phyloP scores from a whole-genome alignment of 306 rosid genomes.

The Fagus crenata region DNA sequence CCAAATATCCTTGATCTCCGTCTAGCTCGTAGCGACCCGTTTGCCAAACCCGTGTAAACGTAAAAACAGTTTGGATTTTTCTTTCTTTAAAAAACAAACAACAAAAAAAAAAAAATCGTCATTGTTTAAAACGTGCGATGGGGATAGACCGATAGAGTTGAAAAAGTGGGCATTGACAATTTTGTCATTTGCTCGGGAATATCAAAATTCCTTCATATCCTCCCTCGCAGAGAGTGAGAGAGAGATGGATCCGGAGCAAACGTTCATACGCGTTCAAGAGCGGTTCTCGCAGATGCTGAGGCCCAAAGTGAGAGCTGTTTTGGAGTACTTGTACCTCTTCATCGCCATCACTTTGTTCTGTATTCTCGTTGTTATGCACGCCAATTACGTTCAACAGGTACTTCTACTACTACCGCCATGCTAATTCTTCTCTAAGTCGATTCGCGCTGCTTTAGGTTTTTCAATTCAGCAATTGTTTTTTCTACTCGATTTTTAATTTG shows the following conservation, averaged over 20 bases:
- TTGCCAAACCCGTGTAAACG: too few species aligned
- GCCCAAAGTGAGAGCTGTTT: slow-evolving; percentile 78
- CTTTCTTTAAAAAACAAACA: too few species aligned
- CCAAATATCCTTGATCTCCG: too few species aligned
- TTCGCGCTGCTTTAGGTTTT: slow-evolving; percentile 38
- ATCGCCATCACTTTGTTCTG: slow-evolving; percentile 86
- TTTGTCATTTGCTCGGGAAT: slow-evolving; percentile 37
- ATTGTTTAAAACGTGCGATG: neutral
- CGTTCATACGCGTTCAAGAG: slow-evolving; percentile 94
- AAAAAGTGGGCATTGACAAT: neutral
- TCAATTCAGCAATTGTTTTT: neutral
- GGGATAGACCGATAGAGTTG: neutral
- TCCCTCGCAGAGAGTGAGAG: neutral
- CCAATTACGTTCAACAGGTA: slow-evolving; percentile 98
- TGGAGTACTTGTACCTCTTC: slow-evolving; percentile 79
- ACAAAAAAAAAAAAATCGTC: neutral
- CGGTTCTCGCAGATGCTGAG: slow-evolving; percentile 88
- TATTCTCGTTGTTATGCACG: slow-evolving; percentile 97
- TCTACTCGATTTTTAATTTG: neutral
- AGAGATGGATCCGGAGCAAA: slow-evolving; percentile 95
- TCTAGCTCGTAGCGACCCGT: too few species aligned
- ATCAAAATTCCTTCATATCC: neutral
- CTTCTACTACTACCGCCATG: neutral
- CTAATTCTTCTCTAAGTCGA: slow-evolving; percentile 12
- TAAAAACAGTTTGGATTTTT: too few species aligned